Evolutionary conservation across 805 yeast genomes (phyloP), one percentile per base, ranked within the genome.

Genomic region (Cyberlindnera meyerae): DNA sequence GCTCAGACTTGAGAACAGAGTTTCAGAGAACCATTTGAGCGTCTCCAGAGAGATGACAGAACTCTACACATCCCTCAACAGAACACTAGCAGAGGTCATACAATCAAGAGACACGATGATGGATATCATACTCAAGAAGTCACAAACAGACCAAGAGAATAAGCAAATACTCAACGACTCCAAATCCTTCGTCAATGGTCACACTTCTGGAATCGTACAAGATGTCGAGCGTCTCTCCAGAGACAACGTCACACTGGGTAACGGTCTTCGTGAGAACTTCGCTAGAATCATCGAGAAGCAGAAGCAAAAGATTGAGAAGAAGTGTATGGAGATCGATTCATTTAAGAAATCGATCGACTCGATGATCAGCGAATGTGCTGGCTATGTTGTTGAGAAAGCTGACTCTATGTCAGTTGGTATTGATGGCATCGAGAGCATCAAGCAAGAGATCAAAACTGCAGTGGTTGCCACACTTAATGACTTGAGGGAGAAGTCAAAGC

Each of bases 1-100:
- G 3, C 32, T 50, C 3, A 29, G 43, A 7, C 21, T 44, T 21
- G 54, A 53, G 28, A 35, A 31, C 16, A 18, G 47, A 6, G 33
- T 50, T 1, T 44, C 38, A 14, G n/a, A 33, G 18, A 46, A 52
- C 18, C 47, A 41, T 18, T 15, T 49, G 36, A 34, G 42, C 3
- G 48, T 57, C 4, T 55, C 54, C 22, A 31, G 24, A 1, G 48
- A 54, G 27, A 26, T 55, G 6, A 31, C 41, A 8, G 31, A 38
- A 9, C 25, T 50, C 3, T 54, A 55, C 16, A 9, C 14, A 2
- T 6, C 30, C 2, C 30, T 47, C 2, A 8, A 17, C 46, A 17
- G 33, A 39, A 13, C 39, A 33, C 37, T 61, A 2, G 36, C 46
- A n/a, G 40, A 45, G 6, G 50, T 49, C 12, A 40, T 55, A 9